These are phyloP conservation scores for Sporobolomyces phaffii DNA, from an alignment of 768 basidiomycete genomes.

Conservation along the genomic window DNA sequence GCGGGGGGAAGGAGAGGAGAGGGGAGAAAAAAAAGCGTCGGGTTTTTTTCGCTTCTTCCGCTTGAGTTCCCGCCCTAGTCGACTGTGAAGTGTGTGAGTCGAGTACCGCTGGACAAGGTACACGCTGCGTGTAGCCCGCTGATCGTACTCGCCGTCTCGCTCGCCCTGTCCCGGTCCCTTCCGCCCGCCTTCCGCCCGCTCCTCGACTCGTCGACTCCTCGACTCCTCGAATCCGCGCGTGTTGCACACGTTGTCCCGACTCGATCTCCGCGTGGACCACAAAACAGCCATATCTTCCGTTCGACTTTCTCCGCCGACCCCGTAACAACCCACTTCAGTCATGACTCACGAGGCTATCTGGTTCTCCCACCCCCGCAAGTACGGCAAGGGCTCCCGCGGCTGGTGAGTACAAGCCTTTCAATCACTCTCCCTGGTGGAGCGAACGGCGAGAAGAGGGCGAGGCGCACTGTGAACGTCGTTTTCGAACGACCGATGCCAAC, in stretches of 20 bases:
- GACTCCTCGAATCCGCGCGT: background rate
- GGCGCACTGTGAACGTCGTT: too few species aligned
- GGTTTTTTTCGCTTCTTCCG: background rate
- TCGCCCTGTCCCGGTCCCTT: background rate
- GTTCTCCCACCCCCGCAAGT: slow-evolving; percentile 43
- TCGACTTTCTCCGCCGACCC: slow-evolving; percentile 13
- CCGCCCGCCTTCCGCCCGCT: background rate
- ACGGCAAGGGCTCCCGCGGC: slow-evolving; percentile 43
- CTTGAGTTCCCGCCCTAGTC: slow-evolving; percentile 2
- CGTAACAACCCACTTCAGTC: background rate
- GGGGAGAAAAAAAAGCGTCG: background rate
- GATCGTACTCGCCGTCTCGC: background rate
- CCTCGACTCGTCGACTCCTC: background rate
- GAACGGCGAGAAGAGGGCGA: background rate
- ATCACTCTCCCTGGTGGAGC: background rate
- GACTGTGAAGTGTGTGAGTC: slow-evolving; percentile 12
- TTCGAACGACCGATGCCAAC: too few species aligned
- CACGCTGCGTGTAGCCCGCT: background rate
- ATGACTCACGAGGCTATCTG: slow-evolving; percentile 44
- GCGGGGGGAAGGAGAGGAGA: background rate
- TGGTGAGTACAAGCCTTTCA: slow-evolving; percentile 24
- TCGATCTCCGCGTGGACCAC: background rate
- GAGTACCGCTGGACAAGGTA: background rate
- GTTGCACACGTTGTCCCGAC: background rate
- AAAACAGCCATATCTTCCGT: slow-evolving; percentile 19